Percentiles rank a stretch among this genome's conserved stretches.
Evolutionary conservation across 2,329 filamentous ascomycete genomes (phyloP).

Genomic region (Rhexocercosporidium sp.): DNA sequence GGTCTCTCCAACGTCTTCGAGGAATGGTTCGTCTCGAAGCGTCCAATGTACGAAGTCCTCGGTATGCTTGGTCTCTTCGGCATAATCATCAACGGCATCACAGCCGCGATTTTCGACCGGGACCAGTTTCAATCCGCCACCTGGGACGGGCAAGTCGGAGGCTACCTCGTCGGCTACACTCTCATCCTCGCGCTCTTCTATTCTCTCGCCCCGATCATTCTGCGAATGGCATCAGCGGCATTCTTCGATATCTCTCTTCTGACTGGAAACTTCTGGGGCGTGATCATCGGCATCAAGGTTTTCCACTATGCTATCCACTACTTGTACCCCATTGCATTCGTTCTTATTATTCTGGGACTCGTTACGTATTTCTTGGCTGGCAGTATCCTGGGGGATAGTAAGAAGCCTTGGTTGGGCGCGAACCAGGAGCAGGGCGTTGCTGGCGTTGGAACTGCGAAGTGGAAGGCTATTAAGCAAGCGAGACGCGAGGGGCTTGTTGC

Average conservation of each 20-base stretch:
- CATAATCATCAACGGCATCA: constrained; percentile 87
- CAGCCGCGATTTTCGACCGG: constrained; percentile 92
- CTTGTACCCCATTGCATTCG: constrained; percentile 95
- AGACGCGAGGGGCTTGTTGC: constrained; percentile 37
- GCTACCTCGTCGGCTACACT: constrained; percentile 91
- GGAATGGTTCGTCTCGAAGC: constrained; percentile 88
- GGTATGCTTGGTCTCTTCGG: constrained; percentile 89
- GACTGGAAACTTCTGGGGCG: constrained; percentile 96
- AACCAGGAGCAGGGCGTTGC: constrained; percentile 82
- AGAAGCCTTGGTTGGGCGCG: constrained; percentile 93
- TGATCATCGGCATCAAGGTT: constrained; percentile 87
- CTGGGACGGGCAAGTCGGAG: constrained; percentile 72
- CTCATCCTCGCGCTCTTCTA: constrained; percentile 86
- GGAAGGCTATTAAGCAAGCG: constrained; percentile 68
- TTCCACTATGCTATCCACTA: constrained; percentile 83
- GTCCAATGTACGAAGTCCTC: constrained; percentile 90
- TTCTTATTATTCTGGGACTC: constrained; percentile 85
- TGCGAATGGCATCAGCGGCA: constrained; percentile 87
- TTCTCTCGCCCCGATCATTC: constrained; percentile 80
- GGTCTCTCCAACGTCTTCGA: constrained; percentile 90
- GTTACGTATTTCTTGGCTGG: constrained; percentile 87
- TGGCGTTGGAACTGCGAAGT: constrained; percentile 85
- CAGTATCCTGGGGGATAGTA: constrained; percentile 80
- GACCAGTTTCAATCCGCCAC: constrained; percentile 66
- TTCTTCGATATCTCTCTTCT: constrained; percentile 97